A percentile compares a stretch with the other conserved stretches of the same genome.
phyloP scores from a whole-genome alignment of 1,139 yeast genomes.

The Diutina mesorugosa region DNA sequence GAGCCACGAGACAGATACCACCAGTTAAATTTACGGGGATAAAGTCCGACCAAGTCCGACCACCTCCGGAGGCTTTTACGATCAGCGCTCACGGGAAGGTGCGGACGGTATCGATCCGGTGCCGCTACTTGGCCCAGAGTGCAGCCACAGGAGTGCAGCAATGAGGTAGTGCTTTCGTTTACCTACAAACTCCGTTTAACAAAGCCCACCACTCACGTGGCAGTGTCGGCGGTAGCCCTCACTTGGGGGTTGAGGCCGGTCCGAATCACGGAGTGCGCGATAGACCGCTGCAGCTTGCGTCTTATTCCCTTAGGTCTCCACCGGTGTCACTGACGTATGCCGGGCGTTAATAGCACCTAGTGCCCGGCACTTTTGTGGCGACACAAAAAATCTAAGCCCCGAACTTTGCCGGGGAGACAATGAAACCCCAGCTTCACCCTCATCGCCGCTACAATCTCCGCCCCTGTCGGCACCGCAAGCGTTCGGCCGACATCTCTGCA shows the following conservation, averaged over 20 bases:
- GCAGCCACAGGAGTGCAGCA: no score
- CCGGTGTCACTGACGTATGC: neutral
- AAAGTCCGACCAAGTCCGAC: neutral
- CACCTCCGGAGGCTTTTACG: neutral
- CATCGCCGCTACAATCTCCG: neutral
- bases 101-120: neutral
- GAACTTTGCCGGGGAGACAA: no score
- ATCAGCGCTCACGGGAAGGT: neutral
- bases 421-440: neutral
- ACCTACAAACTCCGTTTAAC: neutral
- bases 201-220: neutral
- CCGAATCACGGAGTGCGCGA: neutral
- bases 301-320: neutral
- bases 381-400: neutral
- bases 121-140: neutral
- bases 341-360: neutral
- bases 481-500: neutral
- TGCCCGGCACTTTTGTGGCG: neutral
- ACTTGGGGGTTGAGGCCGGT: neutral
- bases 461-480: neutral
- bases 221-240: neutral
- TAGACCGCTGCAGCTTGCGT: neutral
- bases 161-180: neutral
- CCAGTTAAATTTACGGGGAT: neutral
- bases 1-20: no score